Percentiles rank a stretch among this genome's conserved stretches.
phyloP scores from a whole-genome alignment of 352 stramenopile genomes.

The Phytophthora pluvialis region DNA sequence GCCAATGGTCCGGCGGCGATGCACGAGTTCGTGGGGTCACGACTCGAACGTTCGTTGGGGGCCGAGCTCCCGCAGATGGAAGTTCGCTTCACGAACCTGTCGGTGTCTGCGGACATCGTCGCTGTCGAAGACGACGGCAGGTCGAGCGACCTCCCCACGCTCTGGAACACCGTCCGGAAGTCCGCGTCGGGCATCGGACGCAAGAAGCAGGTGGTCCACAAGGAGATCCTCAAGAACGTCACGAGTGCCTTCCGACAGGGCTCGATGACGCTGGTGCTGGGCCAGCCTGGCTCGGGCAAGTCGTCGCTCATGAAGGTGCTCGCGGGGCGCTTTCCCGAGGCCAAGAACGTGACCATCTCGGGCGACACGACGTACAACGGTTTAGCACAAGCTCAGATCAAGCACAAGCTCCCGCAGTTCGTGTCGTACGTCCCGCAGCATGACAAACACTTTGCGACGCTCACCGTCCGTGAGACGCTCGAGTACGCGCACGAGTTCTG shows the following conservation, averaged over 20 bases:
- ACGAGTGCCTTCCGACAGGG: conserved; percentile 38
- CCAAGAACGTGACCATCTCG: conserved; percentile 42
- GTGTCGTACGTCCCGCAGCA: conserved; percentile 53
- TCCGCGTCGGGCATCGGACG: conserved; percentile 29
- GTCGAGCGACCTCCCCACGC: conserved; percentile 43
- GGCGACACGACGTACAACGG: conserved; percentile 65
- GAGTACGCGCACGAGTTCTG: conserved; percentile 64
- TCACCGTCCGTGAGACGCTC: conserved; percentile 66
- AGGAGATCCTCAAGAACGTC: conserved; percentile 40
- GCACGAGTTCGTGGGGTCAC: conserved; percentile 45
- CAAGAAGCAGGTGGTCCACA: conserved; percentile 29
- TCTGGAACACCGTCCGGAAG: conserved; percentile 52
- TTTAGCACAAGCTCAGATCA: conserved; percentile 26
- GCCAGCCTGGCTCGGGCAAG: conserved; percentile 10
- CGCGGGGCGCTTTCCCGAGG: conserved; percentile 45
- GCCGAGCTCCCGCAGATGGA: conserved; percentile 61
- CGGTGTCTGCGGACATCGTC: conserved; percentile 47
- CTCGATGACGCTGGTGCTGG: conserved; percentile 39
- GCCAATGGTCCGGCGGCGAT: conserved; percentile 44
- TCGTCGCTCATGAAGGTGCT: conserved; percentile 41
- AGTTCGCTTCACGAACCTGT: conserved; percentile 59
- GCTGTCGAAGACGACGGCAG: conserved; percentile 30
- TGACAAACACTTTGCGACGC: conserved; percentile 39
- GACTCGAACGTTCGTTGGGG: conserved; percentile 46
- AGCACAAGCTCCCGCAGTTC: conserved; percentile 51